These are phyloP conservation scores for Peterozyma toletana DNA, from an alignment of 805 yeast genomes.

Conservation along the genomic window DNA sequence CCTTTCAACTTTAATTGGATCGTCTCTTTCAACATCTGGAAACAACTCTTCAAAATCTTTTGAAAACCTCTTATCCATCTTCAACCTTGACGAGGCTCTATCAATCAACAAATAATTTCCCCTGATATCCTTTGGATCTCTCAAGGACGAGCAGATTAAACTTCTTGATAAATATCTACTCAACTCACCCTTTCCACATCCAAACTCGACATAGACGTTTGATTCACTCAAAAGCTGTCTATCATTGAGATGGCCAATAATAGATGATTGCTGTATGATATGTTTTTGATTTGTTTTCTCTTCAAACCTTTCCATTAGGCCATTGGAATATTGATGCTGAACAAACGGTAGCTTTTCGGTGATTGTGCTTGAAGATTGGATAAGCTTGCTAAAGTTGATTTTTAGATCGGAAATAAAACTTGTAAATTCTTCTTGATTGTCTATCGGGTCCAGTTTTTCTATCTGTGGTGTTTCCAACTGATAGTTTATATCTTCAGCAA, in stretches of 20 bases:
- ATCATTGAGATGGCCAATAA: constrained; percentile 58
- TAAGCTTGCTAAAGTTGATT: too few relatives aligned
- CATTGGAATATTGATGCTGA: constrained; percentile 10
- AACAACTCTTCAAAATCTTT: constrained; percentile 37
- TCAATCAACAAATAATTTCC: constrained; percentile 55
- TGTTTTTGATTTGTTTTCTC: constrained; percentile 62
- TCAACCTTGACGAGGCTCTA: constrained; percentile 70
- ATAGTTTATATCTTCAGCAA: constrained; percentile 37
- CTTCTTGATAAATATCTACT: constrained; percentile 50
- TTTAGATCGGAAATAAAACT: constrained; percentile 13
- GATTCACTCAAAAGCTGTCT: constrained; percentile 27
- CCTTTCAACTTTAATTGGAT: constrained; percentile 34
- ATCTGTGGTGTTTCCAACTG: constrained; percentile 1
- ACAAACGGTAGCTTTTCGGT: constrained; percentile 9
- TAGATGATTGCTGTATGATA: constrained; percentile 73
- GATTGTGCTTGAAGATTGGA: too few relatives aligned
- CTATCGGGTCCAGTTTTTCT: background rate
- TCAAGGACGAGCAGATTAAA: constrained; percentile 9
- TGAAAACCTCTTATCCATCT: constrained; percentile 62
- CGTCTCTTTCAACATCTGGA: constrained; percentile 6
- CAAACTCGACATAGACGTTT: constrained; percentile 62
- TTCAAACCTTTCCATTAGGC: constrained; percentile 35
- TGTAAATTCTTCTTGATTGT: constrained; percentile 13
- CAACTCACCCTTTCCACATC: constrained; percentile 87
- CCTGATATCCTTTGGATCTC: constrained; percentile 5